Evolutionary conservation across 2,329 filamentous ascomycete genomes (phyloP).

Genomic region (Sporothrix phasma): DNA sequence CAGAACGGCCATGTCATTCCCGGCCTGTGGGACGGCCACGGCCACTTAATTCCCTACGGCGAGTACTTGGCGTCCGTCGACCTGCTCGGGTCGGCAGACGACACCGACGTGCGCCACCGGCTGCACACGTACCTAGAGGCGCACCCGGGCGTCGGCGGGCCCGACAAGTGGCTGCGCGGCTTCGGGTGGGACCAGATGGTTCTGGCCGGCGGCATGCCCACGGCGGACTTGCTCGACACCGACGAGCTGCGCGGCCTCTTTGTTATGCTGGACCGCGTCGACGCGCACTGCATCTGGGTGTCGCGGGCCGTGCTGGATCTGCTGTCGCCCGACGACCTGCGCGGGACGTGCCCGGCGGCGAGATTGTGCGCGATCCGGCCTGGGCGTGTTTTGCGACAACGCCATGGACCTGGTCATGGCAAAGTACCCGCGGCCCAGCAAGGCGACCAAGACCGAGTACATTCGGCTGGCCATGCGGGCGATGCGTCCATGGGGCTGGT

Average conservation of each 20-base stretch:
- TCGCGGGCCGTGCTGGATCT: conserved; percentile 53
- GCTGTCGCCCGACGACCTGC: conserved; percentile 42
- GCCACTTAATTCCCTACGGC: conserved; percentile 54
- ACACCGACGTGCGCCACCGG: conserved; percentile 44
- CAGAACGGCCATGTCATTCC: conserved; percentile 49
- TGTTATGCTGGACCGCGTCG: conserved; percentile 60
- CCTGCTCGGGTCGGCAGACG: conserved; percentile 48
- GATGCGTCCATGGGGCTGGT: conserved; percentile 57
- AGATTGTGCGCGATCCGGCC: conserved; percentile 49
- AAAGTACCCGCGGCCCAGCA: conserved; percentile 47
- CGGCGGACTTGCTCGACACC: conserved; percentile 48
- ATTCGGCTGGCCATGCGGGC: conserved; percentile 50
- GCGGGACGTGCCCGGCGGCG: conserved; percentile 51
- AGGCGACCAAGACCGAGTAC: conserved; percentile 42
- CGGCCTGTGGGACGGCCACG: conserved; percentile 62
- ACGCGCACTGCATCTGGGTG: conserved; percentile 62
- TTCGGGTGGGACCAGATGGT: conserved; percentile 62
- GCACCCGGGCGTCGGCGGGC: conserved; percentile 42
- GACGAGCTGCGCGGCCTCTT: conserved; percentile 43
- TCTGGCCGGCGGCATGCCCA: conserved; percentile 55
- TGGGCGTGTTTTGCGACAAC: conserved; percentile 64
- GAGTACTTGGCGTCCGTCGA: conserved; percentile 58
- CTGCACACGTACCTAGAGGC: conserved; percentile 40
- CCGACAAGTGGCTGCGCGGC: conserved; percentile 53
- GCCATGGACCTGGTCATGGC: conserved; percentile 53